Percentiles rank a stretch among this genome's conserved stretches.
These are phyloP conservation scores for Scheffersomyces quercinus DNA, from an alignment of 1,139 yeast species.

Conservation along the genomic window DNA sequence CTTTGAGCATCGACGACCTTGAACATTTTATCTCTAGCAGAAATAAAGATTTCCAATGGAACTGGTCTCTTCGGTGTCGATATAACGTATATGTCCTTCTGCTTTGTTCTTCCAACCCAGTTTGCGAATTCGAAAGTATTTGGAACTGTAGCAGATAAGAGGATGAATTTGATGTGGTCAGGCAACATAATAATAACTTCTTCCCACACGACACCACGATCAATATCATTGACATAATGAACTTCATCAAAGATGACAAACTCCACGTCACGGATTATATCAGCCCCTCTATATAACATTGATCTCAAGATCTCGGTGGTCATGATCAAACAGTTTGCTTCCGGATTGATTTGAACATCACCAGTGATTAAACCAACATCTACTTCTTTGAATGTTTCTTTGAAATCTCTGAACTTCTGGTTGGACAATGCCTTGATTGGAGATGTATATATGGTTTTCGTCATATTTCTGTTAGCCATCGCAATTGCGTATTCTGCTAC, in stretches of 20 bases:
- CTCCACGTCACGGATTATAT: constrained; percentile 92
- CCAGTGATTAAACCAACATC: constrained; percentile 97
- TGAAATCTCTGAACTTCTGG: constrained; percentile 91
- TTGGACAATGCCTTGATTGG: constrained; percentile 92
- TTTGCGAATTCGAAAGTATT: constrained; percentile 96
- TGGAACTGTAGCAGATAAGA: constrained; percentile 95
- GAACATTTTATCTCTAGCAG: constrained; percentile 70
- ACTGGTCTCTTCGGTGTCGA: constrained; percentile 96
- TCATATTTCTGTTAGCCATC: constrained; percentile 86
- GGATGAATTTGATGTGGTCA: constrained; percentile 86
- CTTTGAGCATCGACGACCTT: constrained; percentile 77
- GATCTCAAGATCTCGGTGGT: constrained; percentile 94
- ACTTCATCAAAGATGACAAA: constrained; percentile 98
- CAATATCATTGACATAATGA: constrained; percentile 94
- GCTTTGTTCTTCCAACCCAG: constrained; percentile 98
- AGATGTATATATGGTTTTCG: constrained; percentile 88
- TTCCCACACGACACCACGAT: constrained; percentile 99
- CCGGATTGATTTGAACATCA: constrained; percentile 96
- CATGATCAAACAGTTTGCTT: constrained; percentile 95
- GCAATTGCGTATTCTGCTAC: constrained; percentile 95
- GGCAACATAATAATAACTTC: constrained; percentile 97
- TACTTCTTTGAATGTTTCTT: constrained; percentile 71
- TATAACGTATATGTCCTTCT: constrained; percentile 91
- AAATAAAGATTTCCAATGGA: constrained; percentile 81
- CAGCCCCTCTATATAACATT: constrained; percentile 96